phyloP scores from a whole-genome alignment of 2,329 filamentous ascomycete genomes.

The Trichoderma sp. region DNA sequence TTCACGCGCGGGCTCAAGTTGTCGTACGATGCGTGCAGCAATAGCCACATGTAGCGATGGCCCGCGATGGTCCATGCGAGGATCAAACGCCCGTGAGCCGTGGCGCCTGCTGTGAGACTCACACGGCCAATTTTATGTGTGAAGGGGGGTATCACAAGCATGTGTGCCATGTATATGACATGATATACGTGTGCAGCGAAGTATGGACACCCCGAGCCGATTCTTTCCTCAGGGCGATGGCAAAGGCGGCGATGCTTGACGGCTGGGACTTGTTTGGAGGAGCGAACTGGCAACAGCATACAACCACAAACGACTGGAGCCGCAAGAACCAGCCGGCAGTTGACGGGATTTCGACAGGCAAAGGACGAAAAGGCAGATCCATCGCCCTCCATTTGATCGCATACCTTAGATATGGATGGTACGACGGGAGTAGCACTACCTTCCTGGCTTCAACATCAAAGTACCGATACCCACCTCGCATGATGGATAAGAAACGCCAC shows the following conservation, averaged over 20 bases:
- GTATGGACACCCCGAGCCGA: not conserved
- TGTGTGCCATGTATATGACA: not conserved
- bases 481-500: not conserved
- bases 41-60: not conserved
- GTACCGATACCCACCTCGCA: not conserved
- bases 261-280: conserved; percentile 15
- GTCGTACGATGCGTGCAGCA: conserved; percentile 24
- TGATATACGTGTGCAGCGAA: not conserved
- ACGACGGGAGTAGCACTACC: not conserved
- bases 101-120: conserved; percentile 15
- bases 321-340: not conserved
- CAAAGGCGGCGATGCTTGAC: not conserved
- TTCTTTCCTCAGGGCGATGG: not conserved
- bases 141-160: not conserved
- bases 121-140: not conserved
- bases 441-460: not conserved
- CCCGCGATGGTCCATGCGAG: not conserved
- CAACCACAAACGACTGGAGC: not conserved
- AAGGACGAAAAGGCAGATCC: conserved; percentile 1
- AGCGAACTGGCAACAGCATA: not conserved
- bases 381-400: not conserved
- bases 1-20: not conserved
- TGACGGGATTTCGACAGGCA: not conserved
- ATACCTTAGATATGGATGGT: not conserved
- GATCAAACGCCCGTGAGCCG: conserved; percentile 10